These are phyloP conservation scores for Cercospora sesami DNA, from an alignment of 2,329 filamentous ascomycete species.

Conservation along the genomic window DNA sequence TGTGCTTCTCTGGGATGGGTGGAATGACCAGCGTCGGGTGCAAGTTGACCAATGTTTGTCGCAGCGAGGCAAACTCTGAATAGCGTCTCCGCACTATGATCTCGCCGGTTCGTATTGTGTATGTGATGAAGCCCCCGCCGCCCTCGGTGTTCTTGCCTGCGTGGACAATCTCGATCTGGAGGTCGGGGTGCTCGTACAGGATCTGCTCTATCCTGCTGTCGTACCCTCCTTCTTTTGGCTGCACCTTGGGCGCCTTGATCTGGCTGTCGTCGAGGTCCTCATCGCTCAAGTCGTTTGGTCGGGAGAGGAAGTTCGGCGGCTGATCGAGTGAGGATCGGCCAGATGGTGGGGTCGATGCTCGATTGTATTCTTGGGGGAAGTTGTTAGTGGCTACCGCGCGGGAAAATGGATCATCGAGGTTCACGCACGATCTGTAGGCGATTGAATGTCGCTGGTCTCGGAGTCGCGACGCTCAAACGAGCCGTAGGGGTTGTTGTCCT, in stretches of 20 bases:
- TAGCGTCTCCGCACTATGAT: conserved; percentile 93
- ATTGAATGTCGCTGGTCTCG: conserved; percentile 61
- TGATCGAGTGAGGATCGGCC: conserved; percentile 70
- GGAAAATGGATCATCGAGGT: background rate
- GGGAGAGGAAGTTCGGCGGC: conserved; percentile 58
- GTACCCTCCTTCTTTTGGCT: conserved; percentile 78
- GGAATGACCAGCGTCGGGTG: conserved; percentile 95
- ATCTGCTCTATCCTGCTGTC: conserved; percentile 97
- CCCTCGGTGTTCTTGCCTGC: conserved; percentile 94
- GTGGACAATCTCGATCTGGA: conserved; percentile 87
- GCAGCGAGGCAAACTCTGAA: conserved; percentile 90
- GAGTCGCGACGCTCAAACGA: conserved; percentile 88
- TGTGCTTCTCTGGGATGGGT: conserved; percentile 97
- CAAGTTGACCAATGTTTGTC: conserved; percentile 82
- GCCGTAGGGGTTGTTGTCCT: conserved; percentile 97
- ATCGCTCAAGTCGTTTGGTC: conserved; percentile 57
- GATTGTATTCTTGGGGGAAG: conserved; percentile 56
- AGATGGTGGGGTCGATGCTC: conserved; percentile 64
- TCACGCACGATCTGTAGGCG: conserved; percentile 34
- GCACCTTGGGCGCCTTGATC: conserved; percentile 47
- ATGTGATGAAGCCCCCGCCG: conserved; percentile 91
- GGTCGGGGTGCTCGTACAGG: conserved; percentile 87
- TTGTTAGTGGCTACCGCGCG: conserved; percentile 1
- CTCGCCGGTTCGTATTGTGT: conserved; percentile 93
- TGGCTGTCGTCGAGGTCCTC: conserved; percentile 59